Evolutionary conservation across 2,329 filamentous ascomycete genomes (phyloP).

Genomic region (Atkinsonella texensis): DNA sequence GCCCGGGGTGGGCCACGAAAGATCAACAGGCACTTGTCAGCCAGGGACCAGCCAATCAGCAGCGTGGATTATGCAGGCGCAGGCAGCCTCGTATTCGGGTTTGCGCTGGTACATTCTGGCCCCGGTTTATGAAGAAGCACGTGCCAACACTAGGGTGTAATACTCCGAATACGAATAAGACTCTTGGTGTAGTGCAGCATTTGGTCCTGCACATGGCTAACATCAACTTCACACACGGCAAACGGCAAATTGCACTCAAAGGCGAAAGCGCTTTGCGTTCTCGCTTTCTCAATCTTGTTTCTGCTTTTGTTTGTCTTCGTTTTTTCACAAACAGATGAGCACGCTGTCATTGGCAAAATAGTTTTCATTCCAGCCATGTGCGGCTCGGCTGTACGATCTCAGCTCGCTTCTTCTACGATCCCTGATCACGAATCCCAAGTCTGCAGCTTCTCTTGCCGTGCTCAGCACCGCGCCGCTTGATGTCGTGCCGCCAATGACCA

Average conservation of each 20-base stretch:
- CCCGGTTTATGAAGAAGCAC: background rate
- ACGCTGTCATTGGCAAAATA: conserved; percentile 4
- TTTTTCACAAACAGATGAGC: no score
- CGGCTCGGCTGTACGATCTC: conserved; percentile 4
- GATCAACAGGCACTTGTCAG: background rate
- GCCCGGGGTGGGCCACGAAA: background rate
- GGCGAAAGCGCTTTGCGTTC: no score
- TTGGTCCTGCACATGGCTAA: no score
- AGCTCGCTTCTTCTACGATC: conserved; percentile 8
- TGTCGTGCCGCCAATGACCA: conserved; percentile 7
- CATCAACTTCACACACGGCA: no score
- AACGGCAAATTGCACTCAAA: no score
- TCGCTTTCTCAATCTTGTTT: no score
- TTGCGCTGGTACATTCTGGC: background rate
- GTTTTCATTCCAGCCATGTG: conserved; percentile 4
- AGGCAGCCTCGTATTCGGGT: conserved; percentile 6
- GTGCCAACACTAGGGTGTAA: no score
- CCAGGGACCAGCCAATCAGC: conserved; percentile 4
- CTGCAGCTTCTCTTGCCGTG: conserved; percentile 8
- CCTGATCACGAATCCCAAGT: conserved; percentile 8
- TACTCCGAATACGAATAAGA: conserved; percentile 1
- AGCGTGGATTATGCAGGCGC: background rate
- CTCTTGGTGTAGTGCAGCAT: background rate
- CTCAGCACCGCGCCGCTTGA: conserved; percentile 9
- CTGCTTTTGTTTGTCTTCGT: no score